Percentiles rank a stretch among this genome's conserved stretches.
These are phyloP conservation scores for Orbilia javanica DNA, from an alignment of 2,329 filamentous ascomycete genomes.

Conservation along the genomic window DNA sequence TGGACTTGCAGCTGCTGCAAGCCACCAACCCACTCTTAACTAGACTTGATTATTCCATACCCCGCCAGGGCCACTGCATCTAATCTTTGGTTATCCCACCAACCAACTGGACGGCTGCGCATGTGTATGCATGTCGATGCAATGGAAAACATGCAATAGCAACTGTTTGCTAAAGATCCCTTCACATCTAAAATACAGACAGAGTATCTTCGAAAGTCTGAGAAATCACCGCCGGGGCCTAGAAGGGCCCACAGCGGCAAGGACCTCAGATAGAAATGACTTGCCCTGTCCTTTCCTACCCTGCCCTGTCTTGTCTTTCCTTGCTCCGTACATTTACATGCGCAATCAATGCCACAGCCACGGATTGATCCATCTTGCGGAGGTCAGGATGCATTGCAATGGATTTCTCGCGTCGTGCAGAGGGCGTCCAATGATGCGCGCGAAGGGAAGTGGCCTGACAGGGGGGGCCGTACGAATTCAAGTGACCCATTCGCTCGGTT, in stretches of 20 bases:
- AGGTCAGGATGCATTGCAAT: not conserved
- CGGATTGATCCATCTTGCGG: conserved; percentile 2
- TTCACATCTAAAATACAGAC: conserved; percentile 34
- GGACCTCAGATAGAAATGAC: not conserved
- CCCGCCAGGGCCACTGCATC: conserved; percentile 10
- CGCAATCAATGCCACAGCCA: too few species aligned
- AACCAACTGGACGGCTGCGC: conserved; percentile 13
- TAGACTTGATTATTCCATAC: conserved; percentile 14
- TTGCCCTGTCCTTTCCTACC: not conserved
- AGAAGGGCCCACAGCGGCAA: conserved; percentile 27
- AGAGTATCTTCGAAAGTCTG: conserved; percentile 34
- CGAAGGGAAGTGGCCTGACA: conserved; percentile 22
- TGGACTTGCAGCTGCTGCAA: conserved; percentile 3
- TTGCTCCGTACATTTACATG: not conserved
- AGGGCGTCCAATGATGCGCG: conserved; percentile 5
- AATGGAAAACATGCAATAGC: conserved; percentile 11
- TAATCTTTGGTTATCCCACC: conserved; percentile 8
- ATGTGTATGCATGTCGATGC: conserved; percentile 18
- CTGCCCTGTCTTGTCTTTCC: conserved; percentile 5
- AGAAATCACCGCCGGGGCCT: conserved; percentile 3
- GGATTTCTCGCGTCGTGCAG: conserved; percentile 22
- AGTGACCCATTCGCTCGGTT: conserved; percentile 20
- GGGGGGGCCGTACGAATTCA: conserved; percentile 15
- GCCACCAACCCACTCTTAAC: conserved; percentile 22
- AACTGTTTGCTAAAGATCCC: conserved; percentile 26